Base-by-base conservation (phyloP, 2,329 filamentous ascomycete species). In the Paecilomyces fulvus region DNA sequence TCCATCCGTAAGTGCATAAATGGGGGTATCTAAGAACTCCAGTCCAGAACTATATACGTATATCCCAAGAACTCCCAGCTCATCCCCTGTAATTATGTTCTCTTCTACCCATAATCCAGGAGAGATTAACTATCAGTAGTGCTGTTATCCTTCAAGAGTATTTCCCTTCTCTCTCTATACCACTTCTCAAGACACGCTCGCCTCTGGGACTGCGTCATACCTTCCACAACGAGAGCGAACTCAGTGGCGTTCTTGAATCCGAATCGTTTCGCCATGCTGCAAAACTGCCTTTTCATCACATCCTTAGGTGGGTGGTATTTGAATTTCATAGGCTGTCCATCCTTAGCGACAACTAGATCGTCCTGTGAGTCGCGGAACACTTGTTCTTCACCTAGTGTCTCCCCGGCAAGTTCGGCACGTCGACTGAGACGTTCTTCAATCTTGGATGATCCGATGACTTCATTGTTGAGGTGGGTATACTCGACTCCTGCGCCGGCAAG, bases 391-490 rank as follows among this genome's bases (percentile, higher is more conserved):
- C 65, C 67, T 4, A 66, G 59, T 9, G 68, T 63, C 23, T 70
- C 65, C 17, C 64, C 64, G 8, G 69, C 68, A 37, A 73, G 70
- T 66, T 87, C 84, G 3, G 92, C 94, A 48, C 83, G 84, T 20
- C 86, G 85, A 50, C 88, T 92, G 4, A 99, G 82, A 56, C 87
- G 83, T 60, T 89, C 87, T 73, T 99, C 94, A n/a, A 96, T 82
- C 63, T 88, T 90, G n/a, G 88, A 94, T 0, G 90, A 87, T 10
- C 94, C 94, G 56, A 99, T 84, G 12, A 99, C 92, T 72, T 99
- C 92, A 1, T 89, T 90, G 69, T 99, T 99, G 64, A 97, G 89
- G 67, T 99, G 94, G 0, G 91, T 95, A 70, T 99, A 99, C 66
- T 94, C 86, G 0, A 99, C 92, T 1, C 94, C 94, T 0, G 89